These are phyloP conservation scores for Kingdonia uniflora DNA, from an alignment of 164 flowering plant genomes.

Conservation along the genomic window DNA sequence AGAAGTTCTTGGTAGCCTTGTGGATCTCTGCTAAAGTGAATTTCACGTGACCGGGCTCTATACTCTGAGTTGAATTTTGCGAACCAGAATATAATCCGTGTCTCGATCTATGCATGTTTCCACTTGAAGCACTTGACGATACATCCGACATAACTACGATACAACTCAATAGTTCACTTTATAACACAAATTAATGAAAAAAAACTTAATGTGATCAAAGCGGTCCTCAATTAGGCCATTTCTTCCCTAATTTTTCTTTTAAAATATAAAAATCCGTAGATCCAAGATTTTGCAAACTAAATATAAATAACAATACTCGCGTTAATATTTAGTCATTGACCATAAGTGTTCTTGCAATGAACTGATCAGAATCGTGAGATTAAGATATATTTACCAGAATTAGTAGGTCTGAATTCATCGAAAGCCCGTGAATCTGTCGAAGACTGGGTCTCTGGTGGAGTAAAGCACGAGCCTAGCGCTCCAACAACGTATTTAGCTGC, in stretches of 20 bases:
- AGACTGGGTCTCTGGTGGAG: conserved; percentile 39
- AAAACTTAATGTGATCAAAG: background rate
- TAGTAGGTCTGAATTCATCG: conserved; percentile 20
- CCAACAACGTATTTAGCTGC: conserved; percentile 45
- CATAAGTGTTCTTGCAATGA: no score
- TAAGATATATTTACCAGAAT: conserved; percentile 19
- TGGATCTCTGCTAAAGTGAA: conserved; percentile 59
- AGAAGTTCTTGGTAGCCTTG: conserved; percentile 70
- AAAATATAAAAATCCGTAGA: no score
- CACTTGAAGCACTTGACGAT: conserved; percentile 20
- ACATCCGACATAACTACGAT: conserved; percentile 21
- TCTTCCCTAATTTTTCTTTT: no score
- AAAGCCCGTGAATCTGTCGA: conserved; percentile 9
- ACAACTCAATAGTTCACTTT: no score
- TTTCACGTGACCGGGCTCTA: conserved; percentile 34
- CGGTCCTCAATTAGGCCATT: no score
- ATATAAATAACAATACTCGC: no score
- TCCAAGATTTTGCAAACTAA: no score
- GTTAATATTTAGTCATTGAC: no score
- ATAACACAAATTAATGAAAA: background rate
- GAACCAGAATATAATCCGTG: conserved; percentile 28
- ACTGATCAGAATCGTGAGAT: no score
- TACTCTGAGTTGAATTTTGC: conserved; percentile 25
- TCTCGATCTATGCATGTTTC: conserved; percentile 20
- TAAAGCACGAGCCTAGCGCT: conserved; percentile 38